Evolutionary conservation across 164 flowering plant species (phyloP).

Genomic region (Magnolia sinica): DNA sequence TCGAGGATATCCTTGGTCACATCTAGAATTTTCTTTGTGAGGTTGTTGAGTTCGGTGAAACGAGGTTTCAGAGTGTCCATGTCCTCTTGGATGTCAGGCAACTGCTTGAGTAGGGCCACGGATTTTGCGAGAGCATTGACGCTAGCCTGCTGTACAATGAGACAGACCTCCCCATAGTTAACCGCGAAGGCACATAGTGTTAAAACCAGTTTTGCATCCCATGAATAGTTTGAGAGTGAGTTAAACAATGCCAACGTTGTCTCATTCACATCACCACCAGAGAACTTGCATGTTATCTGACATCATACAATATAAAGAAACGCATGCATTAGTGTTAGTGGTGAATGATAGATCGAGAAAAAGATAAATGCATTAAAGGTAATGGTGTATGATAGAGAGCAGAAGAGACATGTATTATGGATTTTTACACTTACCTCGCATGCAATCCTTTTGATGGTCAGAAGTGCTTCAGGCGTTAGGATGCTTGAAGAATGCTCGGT

Average conservation of each 20-base stretch:
- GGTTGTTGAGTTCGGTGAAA: conserved; percentile 36
- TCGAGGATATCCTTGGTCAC: conserved; percentile 42
- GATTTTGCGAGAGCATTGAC: conserved; percentile 42
- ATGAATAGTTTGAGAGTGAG: conserved; percentile 37
- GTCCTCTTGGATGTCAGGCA: conserved; percentile 50
- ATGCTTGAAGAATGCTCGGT: conserved; percentile 14
- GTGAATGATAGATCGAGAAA: neutral
- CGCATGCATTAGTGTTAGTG: neutral
- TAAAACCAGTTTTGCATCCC: conserved; percentile 53
- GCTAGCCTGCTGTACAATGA: conserved; percentile 31
- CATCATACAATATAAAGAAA: neutral
- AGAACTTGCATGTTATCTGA: conserved; percentile 62
- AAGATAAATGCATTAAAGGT: neutral
- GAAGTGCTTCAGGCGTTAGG: conserved; percentile 42
- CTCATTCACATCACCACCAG: conserved; percentile 52
- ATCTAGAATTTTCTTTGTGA: conserved; percentile 33
- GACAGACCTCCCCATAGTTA: conserved; percentile 50
- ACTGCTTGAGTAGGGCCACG: conserved; percentile 34
- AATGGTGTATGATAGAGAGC: neutral
- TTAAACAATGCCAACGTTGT: conserved; percentile 44
- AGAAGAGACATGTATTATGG: neutral
- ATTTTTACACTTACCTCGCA: conserved; percentile 43
- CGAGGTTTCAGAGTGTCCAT: conserved; percentile 30
- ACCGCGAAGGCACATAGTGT: conserved; percentile 42
- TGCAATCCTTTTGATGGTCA: conserved; percentile 41